Conservation (phyloP, 768 basidiomycete species). For the Chalciporus sphaerocephalus region DNA sequence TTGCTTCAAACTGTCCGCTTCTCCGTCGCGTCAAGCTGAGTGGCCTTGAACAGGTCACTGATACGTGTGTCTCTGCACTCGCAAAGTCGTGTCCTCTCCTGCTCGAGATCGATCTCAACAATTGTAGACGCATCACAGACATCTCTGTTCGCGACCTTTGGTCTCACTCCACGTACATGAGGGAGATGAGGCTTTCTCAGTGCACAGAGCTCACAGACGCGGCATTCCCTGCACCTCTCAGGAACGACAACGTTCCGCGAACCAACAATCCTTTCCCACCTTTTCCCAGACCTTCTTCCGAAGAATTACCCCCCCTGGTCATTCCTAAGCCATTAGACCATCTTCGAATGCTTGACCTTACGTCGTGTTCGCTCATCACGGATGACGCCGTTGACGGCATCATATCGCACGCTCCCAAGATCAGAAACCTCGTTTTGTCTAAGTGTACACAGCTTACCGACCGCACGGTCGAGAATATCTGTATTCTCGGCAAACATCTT, state of each 20-base stretch:
- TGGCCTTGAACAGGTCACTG: constrained; percentile 70
- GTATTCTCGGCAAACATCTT: constrained; percentile 82
- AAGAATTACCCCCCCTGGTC: constrained; percentile 62
- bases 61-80: constrained; percentile 69
- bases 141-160: constrained; percentile 78
- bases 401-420: constrained; percentile 72
- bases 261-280: constrained; percentile 41
- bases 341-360: constrained; percentile 89
- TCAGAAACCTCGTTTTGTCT: constrained; percentile 82
- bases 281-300: constrained; percentile 29
- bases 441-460: constrained; percentile 82
- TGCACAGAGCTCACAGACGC: constrained; percentile 75
- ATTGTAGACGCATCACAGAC: constrained; percentile 76
- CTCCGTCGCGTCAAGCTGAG: constrained; percentile 89
- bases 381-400: constrained; percentile 84
- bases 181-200: constrained; percentile 84
- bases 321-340: constrained; percentile 69
- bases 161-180: constrained; percentile 74
- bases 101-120: constrained; percentile 90
- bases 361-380: constrained; percentile 74
- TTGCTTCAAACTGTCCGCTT: constrained; percentile 70
- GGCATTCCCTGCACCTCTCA: constrained; percentile 76
- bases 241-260: constrained; percentile 33
- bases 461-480: constrained; percentile 76
- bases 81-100: constrained; percentile 78